Percentiles rank a stretch among this genome's conserved stretches.
These are phyloP conservation scores for Trichosanthes truncata DNA, from an alignment of 306 rosid genomes.

Conservation along the genomic window DNA sequence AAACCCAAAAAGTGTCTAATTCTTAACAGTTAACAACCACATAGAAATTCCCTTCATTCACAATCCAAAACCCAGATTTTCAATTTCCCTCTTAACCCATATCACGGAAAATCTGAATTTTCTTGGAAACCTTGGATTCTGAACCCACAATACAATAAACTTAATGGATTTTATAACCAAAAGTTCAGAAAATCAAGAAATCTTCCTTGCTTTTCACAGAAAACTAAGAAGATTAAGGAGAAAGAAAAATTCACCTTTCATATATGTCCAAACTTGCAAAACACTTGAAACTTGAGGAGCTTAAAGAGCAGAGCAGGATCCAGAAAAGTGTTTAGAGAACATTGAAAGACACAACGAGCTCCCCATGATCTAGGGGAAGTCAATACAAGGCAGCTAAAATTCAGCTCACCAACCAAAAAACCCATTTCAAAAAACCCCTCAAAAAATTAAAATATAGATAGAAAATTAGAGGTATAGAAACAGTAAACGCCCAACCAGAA, in stretches of 20 bases:
- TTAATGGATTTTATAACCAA: neutral
- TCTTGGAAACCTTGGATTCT: neutral
- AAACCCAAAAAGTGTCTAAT: neutral
- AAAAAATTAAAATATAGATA: neutral
- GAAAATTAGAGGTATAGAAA: neutral
- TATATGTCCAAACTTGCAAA: slow-evolving; percentile 10
- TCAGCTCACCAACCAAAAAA: slow-evolving; percentile 35
- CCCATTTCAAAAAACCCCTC: neutral
- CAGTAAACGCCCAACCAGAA: neutral
- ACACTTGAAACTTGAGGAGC: neutral
- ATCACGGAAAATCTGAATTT: neutral
- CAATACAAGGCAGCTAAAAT: slow-evolving; percentile 39
- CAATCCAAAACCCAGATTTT: neutral
- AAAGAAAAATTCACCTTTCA: slow-evolving; percentile 16
- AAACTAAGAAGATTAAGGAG: neutral
- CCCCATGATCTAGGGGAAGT: slow-evolving; percentile 34
- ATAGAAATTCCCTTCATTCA: neutral
- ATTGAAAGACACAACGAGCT: slow-evolving; percentile 23
- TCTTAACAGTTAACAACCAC: neutral
- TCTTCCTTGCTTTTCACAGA: neutral
- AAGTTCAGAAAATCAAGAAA: slow-evolving; percentile 7
- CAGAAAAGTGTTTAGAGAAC: slow-evolving; percentile 9
- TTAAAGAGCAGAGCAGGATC: slow-evolving; percentile 4
- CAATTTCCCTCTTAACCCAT: neutral
- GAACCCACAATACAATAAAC: neutral